Conservation (phyloP, 768 basidiomycete genomes). For the Pleurotus pulmonarius region DNA sequence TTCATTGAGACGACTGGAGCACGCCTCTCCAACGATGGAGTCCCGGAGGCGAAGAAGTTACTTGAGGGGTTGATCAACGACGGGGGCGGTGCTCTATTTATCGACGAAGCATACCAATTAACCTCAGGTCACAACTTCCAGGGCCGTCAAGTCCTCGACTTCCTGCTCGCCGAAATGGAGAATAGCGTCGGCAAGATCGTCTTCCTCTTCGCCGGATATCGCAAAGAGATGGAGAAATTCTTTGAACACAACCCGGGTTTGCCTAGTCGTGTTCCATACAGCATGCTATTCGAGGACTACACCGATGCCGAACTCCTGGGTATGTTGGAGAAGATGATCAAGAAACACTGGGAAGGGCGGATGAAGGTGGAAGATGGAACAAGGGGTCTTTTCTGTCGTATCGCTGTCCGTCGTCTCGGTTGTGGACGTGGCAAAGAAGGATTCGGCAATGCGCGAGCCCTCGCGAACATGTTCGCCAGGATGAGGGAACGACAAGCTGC, state of each 20-base stretch:
- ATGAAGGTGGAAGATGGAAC: slow-evolving; percentile 57
- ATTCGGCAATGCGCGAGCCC: slow-evolving; percentile 65
- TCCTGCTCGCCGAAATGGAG: slow-evolving; percentile 72
- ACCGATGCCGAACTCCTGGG: slow-evolving; percentile 48
- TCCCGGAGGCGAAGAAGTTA: slow-evolving; percentile 45
- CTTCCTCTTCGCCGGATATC: slow-evolving; percentile 71
- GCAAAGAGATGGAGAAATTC: slow-evolving; percentile 71
- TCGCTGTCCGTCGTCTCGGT: slow-evolving; percentile 58
- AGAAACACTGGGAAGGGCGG: slow-evolving; percentile 39
- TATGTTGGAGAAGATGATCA: slow-evolving; percentile 49
- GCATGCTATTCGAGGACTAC: slow-evolving; percentile 59
- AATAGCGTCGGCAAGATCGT: slow-evolving; percentile 61
- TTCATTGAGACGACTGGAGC: slow-evolving; percentile 68
- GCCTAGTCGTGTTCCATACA: slow-evolving; percentile 62
- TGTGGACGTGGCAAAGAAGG: slow-evolving; percentile 55
- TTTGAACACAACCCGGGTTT: slow-evolving; percentile 76
- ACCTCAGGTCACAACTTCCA: slow-evolving; percentile 40
- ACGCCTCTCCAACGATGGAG: slow-evolving; percentile 52
- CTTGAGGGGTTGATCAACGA: slow-evolving; percentile 41
- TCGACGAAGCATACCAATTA: slow-evolving; percentile 74
- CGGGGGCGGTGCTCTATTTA: slow-evolving; percentile 64
- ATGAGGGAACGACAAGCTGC: slow-evolving; percentile 52
- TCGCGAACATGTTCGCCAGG: slow-evolving; percentile 44
- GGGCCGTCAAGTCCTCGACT: slow-evolving; percentile 63
- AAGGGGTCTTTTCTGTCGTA: slow-evolving; percentile 49